A percentile compares a stretch with the other conserved stretches of the same genome.
Evolutionary conservation across 1,139 yeast genomes (phyloP).

Genomic region (Meyerozyma elateridarum): DNA sequence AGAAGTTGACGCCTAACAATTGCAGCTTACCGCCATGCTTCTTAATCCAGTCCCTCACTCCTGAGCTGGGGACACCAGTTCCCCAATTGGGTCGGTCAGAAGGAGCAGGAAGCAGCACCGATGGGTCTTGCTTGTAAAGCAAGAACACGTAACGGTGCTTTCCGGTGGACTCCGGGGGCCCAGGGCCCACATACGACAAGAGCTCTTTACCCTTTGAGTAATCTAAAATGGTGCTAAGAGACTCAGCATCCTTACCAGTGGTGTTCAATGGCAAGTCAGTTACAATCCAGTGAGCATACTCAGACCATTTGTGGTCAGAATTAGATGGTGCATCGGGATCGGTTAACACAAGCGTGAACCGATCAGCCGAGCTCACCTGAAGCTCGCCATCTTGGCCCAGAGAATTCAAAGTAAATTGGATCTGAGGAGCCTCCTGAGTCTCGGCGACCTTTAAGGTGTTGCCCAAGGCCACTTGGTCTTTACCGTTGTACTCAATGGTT

Average conservation of each 20-base stretch:
- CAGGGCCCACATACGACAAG: slow-evolving; percentile 65
- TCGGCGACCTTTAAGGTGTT: slow-evolving; percentile 61
- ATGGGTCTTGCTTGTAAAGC: slow-evolving; percentile 59
- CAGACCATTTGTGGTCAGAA: slow-evolving; percentile 82
- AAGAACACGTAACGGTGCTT: slow-evolving; percentile 77
- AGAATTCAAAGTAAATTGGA: slow-evolving; percentile 63
- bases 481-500: slow-evolving; percentile 45
- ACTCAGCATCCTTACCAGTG: slow-evolving; percentile 23
- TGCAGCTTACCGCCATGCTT: slow-evolving; percentile 52
- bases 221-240: slow-evolving; percentile 34
- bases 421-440: slow-evolving; percentile 60
- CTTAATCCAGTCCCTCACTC: slow-evolving; percentile 71
- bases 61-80: slow-evolving; percentile 68
- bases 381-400: slow-evolving; percentile 31
- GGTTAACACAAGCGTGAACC: slow-evolving; percentile 71
- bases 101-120: slow-evolving; percentile 35
- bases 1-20: slow-evolving; percentile 75
- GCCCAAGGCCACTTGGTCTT: slow-evolving; percentile 72
- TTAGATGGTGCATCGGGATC: slow-evolving; percentile 94
- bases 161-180: slow-evolving; percentile 79
- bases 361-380: slow-evolving; percentile 41
- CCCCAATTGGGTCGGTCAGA: slow-evolving; percentile 81
- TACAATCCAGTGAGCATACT: slow-evolving; percentile 73
- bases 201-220: slow-evolving; percentile 31
- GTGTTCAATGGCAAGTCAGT: slow-evolving; percentile 54